A percentile compares a stretch with the other conserved stretches of the same genome.
Conservation (phyloP, 495 filamentous ascomycete species). For the Aspergillus sparsus region DNA sequence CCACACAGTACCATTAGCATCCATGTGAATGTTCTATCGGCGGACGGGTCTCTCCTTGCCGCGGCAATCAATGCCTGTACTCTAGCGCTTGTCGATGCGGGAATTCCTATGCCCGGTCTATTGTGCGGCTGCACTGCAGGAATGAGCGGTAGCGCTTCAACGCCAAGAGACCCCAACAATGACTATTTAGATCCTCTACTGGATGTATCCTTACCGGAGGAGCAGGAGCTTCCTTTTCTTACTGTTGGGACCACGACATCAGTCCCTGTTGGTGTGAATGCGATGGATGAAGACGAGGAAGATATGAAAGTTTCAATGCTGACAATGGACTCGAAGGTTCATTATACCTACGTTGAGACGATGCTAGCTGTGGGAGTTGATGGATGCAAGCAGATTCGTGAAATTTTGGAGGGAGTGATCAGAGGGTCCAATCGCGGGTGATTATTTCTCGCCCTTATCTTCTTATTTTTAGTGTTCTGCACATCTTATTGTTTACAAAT, state of each 20-base stretch:
- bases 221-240: constrained; percentile 84
- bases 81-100: constrained; percentile 89
- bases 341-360: constrained; percentile 75
- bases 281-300: constrained; percentile 41
- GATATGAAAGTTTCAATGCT: constrained; percentile 74
- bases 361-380: constrained; percentile 92
- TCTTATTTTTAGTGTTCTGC: constrained; percentile 10
- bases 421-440: constrained; percentile 36
- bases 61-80: constrained; percentile 89
- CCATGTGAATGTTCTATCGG: constrained; percentile 80
- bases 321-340: constrained; percentile 80
- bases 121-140: constrained; percentile 86
- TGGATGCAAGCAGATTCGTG: constrained; percentile 82
- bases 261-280: constrained; percentile 40
- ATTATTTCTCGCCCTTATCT: constrained; percentile 1
- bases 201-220: constrained; percentile 83
- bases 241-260: constrained; percentile 78
- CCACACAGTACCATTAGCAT: constrained; percentile 84
- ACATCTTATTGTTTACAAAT: neutral
- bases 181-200: constrained; percentile 83
- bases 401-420: constrained; percentile 65
- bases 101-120: constrained; percentile 91
- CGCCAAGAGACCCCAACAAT: constrained; percentile 51
- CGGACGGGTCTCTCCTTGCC: constrained; percentile 89
- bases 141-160: constrained; percentile 64